These are phyloP conservation scores for Tuber magnatum DNA, from an alignment of 495 filamentous ascomycete genomes.

Conservation along the genomic window DNA sequence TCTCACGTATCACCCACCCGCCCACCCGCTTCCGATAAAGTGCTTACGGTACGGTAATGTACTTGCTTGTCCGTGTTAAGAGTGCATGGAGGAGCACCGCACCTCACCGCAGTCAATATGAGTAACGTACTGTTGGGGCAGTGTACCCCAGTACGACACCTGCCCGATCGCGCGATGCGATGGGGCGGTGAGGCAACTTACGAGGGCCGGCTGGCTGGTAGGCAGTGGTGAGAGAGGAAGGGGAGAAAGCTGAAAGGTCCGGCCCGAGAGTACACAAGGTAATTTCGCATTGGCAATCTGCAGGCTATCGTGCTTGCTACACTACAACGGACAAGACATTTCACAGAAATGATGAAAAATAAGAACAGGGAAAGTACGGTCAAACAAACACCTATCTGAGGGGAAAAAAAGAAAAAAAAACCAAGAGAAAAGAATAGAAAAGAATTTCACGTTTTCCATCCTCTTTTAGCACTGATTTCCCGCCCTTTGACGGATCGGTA, in stretches of 20 bases:
- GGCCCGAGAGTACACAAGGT: not conserved
- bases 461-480: conserved; percentile 36
- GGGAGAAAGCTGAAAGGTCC: not conserved
- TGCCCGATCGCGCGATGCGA: not conserved
- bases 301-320: not conserved
- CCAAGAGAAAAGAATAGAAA: no score
- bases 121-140: not conserved
- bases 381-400: not conserved
- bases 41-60: not conserved
- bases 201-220: not conserved
- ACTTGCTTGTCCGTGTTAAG: not conserved
- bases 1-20: not conserved
- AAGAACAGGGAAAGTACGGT: not conserved
- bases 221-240: not conserved
- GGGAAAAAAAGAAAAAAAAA: not conserved
- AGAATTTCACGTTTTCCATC: conserved; percentile 29
- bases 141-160: not conserved
- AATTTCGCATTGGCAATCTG: not conserved
- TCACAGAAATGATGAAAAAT: not conserved
- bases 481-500: conserved; percentile 33
- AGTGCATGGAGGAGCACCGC: not conserved
- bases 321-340: not conserved
- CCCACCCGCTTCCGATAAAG: not conserved
- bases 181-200: not conserved
- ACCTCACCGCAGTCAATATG: not conserved